Base-by-base conservation (phyloP, 768 basidiomycete genomes). In the Mycena galopus region DNA sequence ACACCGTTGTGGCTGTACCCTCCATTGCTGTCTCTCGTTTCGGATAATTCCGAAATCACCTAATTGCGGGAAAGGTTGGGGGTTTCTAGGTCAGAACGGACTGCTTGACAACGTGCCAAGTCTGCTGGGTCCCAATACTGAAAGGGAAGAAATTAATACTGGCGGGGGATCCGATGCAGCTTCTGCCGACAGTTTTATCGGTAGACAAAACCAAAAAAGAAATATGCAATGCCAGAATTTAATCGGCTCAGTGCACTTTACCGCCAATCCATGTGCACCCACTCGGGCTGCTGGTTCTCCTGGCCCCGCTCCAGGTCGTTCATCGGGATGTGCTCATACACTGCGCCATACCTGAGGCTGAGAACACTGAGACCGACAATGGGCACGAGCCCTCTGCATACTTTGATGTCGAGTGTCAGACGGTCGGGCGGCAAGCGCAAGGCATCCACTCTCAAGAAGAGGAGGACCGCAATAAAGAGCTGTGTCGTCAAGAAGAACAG, bases 51-150 rank as follows among this genome's bases (percentile, higher is more conserved):
- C n/a, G n/a, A n/a, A n/a, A n/a, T n/a, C n/a, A n/a, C n/a, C n/a
- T n/a, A n/a, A n/a, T n/a, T n/a, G n/a, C n/a, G n/a, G n/a, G n/a
- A n/a, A n/a, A n/a, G n/a, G n/a, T n/a, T n/a, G n/a, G n/a, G n/a
- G n/a, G n/a, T n/a, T n/a, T n/a, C n/a, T n/a, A n/a, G n/a, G n/a
- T n/a, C n/a, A n/a, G n/a, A n/a, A n/a, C n/a, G n/a, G n/a, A n/a
- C n/a, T n/a, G n/a, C n/a, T 59, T 44, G 30, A 56, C 44, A 30
- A 32, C 27, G 7, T 19, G n/a, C 58, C 16, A 93, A 93, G 93
- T 93, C 6, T 98, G 96, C 82, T 98, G 97, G 96, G 90, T 99
- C 35, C 97, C 98, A 0, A 93, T 98, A 66, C 90, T 97, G 81
- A 97, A 97, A 80, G 94, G 91, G 1, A 93, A 92, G 83, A 97